Evolutionary conservation across 129 eudicot species (phyloP).

Genomic region (Flaveria robusta): DNA sequence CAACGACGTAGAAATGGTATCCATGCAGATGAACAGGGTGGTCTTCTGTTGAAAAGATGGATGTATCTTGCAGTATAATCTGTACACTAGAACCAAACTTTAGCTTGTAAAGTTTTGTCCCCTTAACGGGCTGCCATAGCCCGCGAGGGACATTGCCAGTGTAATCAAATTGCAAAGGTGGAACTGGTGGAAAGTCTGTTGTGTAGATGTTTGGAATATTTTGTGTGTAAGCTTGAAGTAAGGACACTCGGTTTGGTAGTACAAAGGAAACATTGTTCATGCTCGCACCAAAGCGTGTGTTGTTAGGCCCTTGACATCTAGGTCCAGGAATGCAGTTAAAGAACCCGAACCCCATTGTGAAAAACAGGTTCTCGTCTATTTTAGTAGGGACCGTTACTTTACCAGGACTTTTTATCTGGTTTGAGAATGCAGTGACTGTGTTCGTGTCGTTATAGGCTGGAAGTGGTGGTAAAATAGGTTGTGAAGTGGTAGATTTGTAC

Average conservation of each 20-base stretch:
- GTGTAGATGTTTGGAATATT: slow-evolving; percentile 56
- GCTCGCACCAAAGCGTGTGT: slow-evolving; percentile 62
- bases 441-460: slow-evolving; percentile 62
- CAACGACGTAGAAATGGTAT: slow-evolving; percentile 62
- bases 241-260: slow-evolving; percentile 46
- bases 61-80: slow-evolving; percentile 63
- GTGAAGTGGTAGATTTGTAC: slow-evolving; percentile 37
- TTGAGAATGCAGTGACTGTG: slow-evolving; percentile 52
- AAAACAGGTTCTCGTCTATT: slow-evolving; percentile 49
- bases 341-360: slow-evolving; percentile 56
- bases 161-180: slow-evolving; percentile 59
- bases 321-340: slow-evolving; percentile 59
- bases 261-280: slow-evolving; percentile 70
- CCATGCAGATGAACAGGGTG: slow-evolving; percentile 84
- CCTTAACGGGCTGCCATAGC: slow-evolving; percentile 57
- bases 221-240: slow-evolving; percentile 62
- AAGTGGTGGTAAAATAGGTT: slow-evolving; percentile 49
- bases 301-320: slow-evolving; percentile 68
- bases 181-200: slow-evolving; percentile 68
- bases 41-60: slow-evolving; percentile 53
- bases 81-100: slow-evolving; percentile 62
- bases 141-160: slow-evolving; percentile 65
- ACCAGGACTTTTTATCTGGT: slow-evolving; percentile 43
- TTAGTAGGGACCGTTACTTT: slow-evolving; percentile 47
- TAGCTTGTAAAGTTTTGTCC: slow-evolving; percentile 55